Evolutionary conservation across 768 basidiomycete species (phyloP).

Genomic region (Artomyces pyxidatus): DNA sequence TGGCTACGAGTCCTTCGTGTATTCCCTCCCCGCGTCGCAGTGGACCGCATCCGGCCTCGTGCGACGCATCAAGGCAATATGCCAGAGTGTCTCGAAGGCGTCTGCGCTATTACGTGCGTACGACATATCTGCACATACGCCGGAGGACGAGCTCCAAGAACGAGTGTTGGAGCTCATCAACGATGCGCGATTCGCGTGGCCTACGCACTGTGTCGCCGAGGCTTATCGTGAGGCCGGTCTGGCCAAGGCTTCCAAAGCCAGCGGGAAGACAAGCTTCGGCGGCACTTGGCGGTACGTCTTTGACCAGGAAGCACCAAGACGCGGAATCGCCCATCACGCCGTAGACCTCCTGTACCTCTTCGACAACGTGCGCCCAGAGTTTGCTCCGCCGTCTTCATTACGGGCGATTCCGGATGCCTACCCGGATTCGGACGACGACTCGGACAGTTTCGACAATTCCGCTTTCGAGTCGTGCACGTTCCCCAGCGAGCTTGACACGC

Average conservation of each 20-base stretch:
- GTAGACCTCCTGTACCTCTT: constrained; percentile 74
- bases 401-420: constrained; percentile 19
- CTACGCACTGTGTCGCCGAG: constrained; percentile 55
- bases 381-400: constrained; percentile 13
- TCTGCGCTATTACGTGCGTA: constrained; percentile 59
- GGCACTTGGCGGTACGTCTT: constrained; percentile 79
- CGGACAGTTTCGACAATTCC: constrained; percentile 27
- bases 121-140: constrained; percentile 55
- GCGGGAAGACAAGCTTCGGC: constrained; percentile 12
- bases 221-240: background rate
- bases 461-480: constrained; percentile 21
- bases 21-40: constrained; percentile 48
- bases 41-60: constrained; percentile 59
- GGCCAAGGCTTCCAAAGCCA: background rate
- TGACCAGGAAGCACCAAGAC: constrained; percentile 68
- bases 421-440: constrained; percentile 25
- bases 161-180: constrained; percentile 67
- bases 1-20: constrained; percentile 53
- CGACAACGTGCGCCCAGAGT: constrained; percentile 55
- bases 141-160: constrained; percentile 59
- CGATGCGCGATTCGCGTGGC: constrained; percentile 71
- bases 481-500: constrained; percentile 14
- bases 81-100: constrained; percentile 58
- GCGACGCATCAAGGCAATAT: constrained; percentile 65
- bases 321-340: constrained; percentile 59